Percentiles rank a stretch among this genome's conserved stretches.
These are phyloP conservation scores for Saccharomycopsis lassenensis DNA, from an alignment of 805 yeast species.

Conservation along the genomic window DNA sequence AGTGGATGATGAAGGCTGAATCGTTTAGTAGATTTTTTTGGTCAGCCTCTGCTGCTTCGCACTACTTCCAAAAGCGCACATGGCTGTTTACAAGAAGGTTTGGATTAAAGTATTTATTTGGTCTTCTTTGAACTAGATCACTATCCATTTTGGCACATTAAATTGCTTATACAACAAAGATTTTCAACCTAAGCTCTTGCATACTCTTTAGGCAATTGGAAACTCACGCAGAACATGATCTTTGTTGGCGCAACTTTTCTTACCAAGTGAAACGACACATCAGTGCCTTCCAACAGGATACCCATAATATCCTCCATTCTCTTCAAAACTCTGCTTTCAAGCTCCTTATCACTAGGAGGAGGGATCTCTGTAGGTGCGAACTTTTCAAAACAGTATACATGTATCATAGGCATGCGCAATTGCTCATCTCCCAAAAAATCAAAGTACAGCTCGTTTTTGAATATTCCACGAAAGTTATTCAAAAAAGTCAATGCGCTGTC, in stretches of 20 bases:
- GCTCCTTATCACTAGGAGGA: conserved; percentile 58
- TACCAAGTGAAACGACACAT: conserved; percentile 64
- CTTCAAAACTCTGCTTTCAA: conserved; percentile 54
- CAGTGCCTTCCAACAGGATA: conserved; percentile 34
- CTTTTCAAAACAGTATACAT: conserved; percentile 90
- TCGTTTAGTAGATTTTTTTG: too few relatives aligned
- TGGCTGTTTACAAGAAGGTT: too few relatives aligned
- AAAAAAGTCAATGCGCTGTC: conserved; percentile 82
- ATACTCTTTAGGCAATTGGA: conserved; percentile 56
- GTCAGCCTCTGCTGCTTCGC: too few relatives aligned
- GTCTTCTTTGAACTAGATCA: too few relatives aligned
- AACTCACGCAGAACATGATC: conserved; percentile 87
- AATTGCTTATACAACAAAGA: too few relatives aligned
- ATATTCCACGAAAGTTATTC: conserved; percentile 68
- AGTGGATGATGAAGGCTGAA: too few relatives aligned
- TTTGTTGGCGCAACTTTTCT: conserved; percentile 95
- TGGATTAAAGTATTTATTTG: too few relatives aligned
- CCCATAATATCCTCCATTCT: conserved; percentile 37
- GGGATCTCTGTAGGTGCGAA: conserved; percentile 57
- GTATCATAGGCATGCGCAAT: conserved; percentile 60
- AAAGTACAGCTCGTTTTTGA: conserved; percentile 27
- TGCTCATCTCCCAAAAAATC: conserved; percentile 32
- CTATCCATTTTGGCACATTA: too few relatives aligned
- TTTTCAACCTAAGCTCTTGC: conserved; percentile 35
- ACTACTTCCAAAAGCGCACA: too few relatives aligned